phyloP scores from a whole-genome alignment of 305 asterid genomes.

The Fraxinus ornus region DNA sequence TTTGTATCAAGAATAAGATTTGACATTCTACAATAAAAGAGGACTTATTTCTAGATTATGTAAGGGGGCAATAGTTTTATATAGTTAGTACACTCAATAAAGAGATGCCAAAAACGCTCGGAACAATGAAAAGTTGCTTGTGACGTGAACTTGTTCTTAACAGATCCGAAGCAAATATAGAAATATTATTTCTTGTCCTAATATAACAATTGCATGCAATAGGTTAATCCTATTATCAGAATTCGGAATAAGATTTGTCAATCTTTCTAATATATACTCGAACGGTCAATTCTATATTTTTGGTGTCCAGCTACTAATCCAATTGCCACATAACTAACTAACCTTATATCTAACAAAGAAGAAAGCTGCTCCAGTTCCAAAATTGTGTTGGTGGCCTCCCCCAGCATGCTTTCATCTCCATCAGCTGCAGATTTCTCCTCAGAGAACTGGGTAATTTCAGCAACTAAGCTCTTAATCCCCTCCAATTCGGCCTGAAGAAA shows the following conservation, averaged over 20 bases:
- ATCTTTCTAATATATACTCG: neutral
- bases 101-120: neutral
- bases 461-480: slow-evolving; percentile 3
- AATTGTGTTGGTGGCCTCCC: slow-evolving; percentile 6
- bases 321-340: neutral
- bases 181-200: neutral
- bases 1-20: neutral
- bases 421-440: slow-evolving; percentile 10
- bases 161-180: neutral
- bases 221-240: neutral
- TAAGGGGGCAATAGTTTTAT: neutral
- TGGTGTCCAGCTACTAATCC: neutral
- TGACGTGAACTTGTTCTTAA: neutral
- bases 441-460: neutral
- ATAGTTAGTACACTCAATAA: neutral
- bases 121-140: neutral
- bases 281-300: neutral
- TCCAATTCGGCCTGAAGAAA: slow-evolving; percentile 28
- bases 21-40: neutral
- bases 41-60: neutral
- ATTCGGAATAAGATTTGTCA: neutral
- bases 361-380: slow-evolving; percentile 19
- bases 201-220: neutral
- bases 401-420: neutral
- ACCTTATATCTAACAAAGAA: slow-evolving; percentile 27